Evolutionary conservation across 2,329 filamentous ascomycete species (phyloP), one percentile per base, ranked within the genome.

Genomic region (Trichophyton rubrum): DNA sequence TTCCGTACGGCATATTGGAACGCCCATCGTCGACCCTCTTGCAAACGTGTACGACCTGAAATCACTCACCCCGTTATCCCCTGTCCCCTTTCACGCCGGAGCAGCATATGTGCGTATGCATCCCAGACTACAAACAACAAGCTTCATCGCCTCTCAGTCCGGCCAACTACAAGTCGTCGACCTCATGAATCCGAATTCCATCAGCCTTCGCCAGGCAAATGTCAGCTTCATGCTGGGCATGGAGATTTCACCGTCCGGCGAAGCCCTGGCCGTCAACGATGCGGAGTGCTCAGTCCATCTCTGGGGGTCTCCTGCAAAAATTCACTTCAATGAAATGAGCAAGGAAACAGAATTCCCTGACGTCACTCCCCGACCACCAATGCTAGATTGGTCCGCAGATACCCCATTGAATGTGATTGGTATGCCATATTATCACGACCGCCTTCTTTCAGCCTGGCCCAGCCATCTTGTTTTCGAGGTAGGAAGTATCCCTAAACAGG

Each of bases 21-120:
- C 85, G 45, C 88, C 88, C 64, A 90, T 95, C 77, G 83, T 95
- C 38, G 93, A 99, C 69, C 89, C 90, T 0, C 85, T 97, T 62
- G 89, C 96, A 62, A 95, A 96, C 67, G 90, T 97, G 38, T 97
- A 95, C 69, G 92, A 97, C 69, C 80, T 99, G 55, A 96, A 96
- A 75, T 93, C 90, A 53, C 82, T 96, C 77, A 82, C 84, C 17
- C 90, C 90, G 22, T 83, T 96, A 70, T 87, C 90, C 3, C 93
- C 93, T 0, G 92, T 99, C 47, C 89, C 93, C 0, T 99, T 86
- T 62, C 92, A 93, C 61, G 87, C 90, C 1, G 90, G 93, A 8
- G 93, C 92, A 41, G 92, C 93, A 40, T 95, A 90, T 76, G 91
- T 96, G 47, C 86, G 93, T 62, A 93, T 99, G 88, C 93, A 99